Base-by-base conservation (phyloP, 2,329 filamentous ascomycete species). In the Colletotrichum australisinense region DNA sequence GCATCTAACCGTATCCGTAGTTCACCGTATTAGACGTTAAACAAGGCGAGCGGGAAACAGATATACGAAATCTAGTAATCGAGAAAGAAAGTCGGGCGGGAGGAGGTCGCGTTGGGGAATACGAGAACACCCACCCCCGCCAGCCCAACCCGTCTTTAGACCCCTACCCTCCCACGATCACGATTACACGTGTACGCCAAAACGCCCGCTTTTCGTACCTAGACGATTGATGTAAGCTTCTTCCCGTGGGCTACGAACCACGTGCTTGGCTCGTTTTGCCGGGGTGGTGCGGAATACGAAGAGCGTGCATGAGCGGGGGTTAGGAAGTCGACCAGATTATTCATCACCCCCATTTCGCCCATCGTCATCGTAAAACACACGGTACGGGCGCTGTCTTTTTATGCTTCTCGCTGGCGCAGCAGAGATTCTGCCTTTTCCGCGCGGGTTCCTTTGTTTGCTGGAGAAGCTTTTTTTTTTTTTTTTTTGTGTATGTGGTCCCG, bases 251-350 rank as follows among this genome's bases (percentile, higher is more conserved):
- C 38, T 19, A 8, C 38, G 38, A 42, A 65, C 52, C 52, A 56
- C 16, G 26, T 22, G 63, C 63, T 65, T 65, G 63, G 63, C 32
- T 35, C 46, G 6, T 19, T 32, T 24, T 26, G 42, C 28, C 22
- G 6, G 19, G 11, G 30, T 19, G 46, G 60, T 46, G 28, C 32
- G 60, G 60, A 53, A 63, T 63, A 53, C 46, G 60, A 63, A 35
- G 60, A 63, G 60, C 38, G 46, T 32, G 60, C 60, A 63, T n/a
- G 28, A 35, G 32, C 32, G 11, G 32, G 32, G 32, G 32, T 32
- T 1, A 35, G 32, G 32, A 35, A 30, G 5, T n/a, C n/a, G 32
- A 35, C 32, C 11, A 35, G 32, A 5, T 35, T 35, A 12, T 35
- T 35, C 32, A 35, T 12, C 32, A 35, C 38, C 38, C 38, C 38